Conservation (phyloP, 176 grass and related monocot species). For the Avena insularis region DNA sequence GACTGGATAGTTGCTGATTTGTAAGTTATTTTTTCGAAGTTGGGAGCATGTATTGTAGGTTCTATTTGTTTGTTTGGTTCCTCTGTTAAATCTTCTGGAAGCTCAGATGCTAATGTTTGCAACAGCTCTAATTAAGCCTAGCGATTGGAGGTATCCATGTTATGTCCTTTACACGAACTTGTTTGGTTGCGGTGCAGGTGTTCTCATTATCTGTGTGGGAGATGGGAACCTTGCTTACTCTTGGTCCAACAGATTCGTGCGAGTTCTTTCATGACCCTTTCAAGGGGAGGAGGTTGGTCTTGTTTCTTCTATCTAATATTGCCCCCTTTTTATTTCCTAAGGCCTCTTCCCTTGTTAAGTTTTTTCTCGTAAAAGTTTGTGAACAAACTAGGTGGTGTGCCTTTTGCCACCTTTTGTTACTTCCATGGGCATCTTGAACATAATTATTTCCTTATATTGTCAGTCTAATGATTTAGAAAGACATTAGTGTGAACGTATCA, state of each 20-base stretch:
- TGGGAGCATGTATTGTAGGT: neutral
- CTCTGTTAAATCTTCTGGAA: neutral
- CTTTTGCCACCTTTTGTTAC: slow-evolving; percentile 18
- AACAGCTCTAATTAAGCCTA: neutral
- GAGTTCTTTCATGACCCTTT: slow-evolving; percentile 97
- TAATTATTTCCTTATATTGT: neutral
- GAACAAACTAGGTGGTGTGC: neutral
- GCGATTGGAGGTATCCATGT: neutral
- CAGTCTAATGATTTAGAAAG: slow-evolving; percentile 9
- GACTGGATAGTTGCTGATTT: neutral
- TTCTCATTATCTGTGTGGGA: slow-evolving; percentile 87
- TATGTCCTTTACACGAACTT: slow-evolving; percentile 28
- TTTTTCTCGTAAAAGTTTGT: neutral
- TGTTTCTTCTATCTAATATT: neutral
- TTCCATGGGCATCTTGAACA: neutral
- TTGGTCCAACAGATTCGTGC: slow-evolving; percentile 81
- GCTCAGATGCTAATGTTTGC: neutral
- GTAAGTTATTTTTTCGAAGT: neutral
- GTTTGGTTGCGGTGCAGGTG: slow-evolving; percentile 52
- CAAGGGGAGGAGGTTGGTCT: slow-evolving; percentile 74
- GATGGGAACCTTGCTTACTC: slow-evolving; percentile 78
- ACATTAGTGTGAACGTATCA: neutral
- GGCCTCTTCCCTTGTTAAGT: neutral
- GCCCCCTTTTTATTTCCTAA: neutral
- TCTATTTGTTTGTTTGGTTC: neutral